Percentiles rank a stretch among this genome's conserved stretches.
phyloP scores from a whole-genome alignment of 805 yeast genomes.

The Schwanniomyces polymorphus region DNA sequence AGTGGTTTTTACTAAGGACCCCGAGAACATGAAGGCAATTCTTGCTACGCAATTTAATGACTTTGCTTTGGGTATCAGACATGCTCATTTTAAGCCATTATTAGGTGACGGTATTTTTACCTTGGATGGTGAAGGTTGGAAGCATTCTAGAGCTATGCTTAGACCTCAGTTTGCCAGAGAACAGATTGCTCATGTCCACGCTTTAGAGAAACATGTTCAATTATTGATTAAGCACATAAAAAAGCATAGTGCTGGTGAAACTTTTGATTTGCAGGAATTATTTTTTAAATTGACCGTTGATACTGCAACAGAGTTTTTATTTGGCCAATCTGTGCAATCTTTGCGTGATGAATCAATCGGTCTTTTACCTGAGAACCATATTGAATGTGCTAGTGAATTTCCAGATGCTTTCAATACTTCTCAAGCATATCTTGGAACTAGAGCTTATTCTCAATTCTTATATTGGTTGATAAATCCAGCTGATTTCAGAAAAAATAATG shows the following conservation, averaged over 20 bases:
- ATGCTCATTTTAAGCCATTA: constrained; percentile 27
- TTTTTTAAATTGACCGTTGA: constrained; percentile 38
- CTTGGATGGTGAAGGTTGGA: constrained; percentile 39
- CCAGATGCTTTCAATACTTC: constrained; percentile 34
- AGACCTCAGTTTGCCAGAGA: constrained; percentile 41
- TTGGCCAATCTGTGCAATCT: constrained; percentile 34
- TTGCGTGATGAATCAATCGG: constrained; percentile 24
- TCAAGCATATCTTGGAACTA: constrained; percentile 29
- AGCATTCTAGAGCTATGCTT: constrained; percentile 33
- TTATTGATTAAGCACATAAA: constrained; percentile 21
- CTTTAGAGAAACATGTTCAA: constrained; percentile 31
- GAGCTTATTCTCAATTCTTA: constrained; percentile 30
- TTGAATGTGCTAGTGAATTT: constrained; percentile 20
- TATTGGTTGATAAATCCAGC: constrained; percentile 25
- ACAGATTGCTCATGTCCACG: constrained; percentile 31
- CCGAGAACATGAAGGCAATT: constrained; percentile 36
- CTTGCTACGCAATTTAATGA: constrained; percentile 37
- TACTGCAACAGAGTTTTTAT: constrained; percentile 40
- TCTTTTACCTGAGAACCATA: constrained; percentile 13
- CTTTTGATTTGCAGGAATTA: constrained; percentile 33
- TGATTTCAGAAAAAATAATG: constrained; percentile 33
- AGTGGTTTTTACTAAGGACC: constrained; percentile 29
- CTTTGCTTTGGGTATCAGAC: constrained; percentile 32
- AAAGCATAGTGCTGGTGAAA: constrained; percentile 14
- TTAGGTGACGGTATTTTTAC: constrained; percentile 41